Evolutionary conservation across 805 yeast genomes (phyloP).

Genomic region (Scheffersomyces stipitis): DNA sequence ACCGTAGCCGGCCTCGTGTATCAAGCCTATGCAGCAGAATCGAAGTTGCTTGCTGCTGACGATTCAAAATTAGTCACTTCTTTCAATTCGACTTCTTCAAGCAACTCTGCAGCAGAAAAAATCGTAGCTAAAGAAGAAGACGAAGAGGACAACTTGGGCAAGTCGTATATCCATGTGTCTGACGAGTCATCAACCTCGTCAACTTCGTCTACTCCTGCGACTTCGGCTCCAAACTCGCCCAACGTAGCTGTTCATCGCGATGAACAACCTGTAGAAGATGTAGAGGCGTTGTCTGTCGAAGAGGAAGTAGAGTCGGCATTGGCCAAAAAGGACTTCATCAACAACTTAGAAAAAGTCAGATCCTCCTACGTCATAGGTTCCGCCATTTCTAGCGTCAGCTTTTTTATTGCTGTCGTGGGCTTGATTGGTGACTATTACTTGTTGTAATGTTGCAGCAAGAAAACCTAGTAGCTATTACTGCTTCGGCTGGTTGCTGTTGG

Average conservation of each 20-base stretch:
- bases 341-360: conserved; percentile 28
- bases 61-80: neutral
- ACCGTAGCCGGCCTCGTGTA: conserved; percentile 27
- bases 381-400: conserved; percentile 44
- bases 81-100: neutral
- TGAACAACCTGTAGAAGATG: neutral
- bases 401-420: conserved; percentile 53
- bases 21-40: conserved; percentile 15
- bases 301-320: conserved; percentile 44
- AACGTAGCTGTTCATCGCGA: conserved; percentile 1
- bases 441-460: neutral
- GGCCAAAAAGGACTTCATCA: conserved; percentile 31
- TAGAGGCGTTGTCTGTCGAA: conserved; percentile 31
- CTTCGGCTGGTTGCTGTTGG: no score
- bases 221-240: conserved; percentile 28
- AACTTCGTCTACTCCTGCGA: conserved; percentile 25
- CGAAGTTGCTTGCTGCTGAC: conserved; percentile 10
- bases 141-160: conserved; percentile 31
- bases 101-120: conserved; percentile 1
- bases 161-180: conserved; percentile 43
- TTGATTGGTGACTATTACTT: conserved; percentile 51
- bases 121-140: conserved; percentile 6
- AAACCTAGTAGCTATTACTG: no score
- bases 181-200: conserved; percentile 34
- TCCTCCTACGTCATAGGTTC: conserved; percentile 41